Evolutionary conservation across 768 basidiomycete species (phyloP).

Genomic region (Russula foetens): DNA sequence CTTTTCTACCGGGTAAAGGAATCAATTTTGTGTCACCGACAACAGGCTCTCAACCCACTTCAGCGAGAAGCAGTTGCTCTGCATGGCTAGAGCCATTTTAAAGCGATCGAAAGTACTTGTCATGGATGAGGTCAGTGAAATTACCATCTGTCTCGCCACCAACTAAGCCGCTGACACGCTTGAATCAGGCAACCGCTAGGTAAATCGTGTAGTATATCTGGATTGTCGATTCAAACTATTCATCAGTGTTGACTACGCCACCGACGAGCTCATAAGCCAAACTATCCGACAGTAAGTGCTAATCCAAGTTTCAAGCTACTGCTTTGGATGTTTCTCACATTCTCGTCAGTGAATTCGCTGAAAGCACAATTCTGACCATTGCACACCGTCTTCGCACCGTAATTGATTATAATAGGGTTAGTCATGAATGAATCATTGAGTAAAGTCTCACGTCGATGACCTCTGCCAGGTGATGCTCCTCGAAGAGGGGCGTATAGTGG

Average conservation of each 20-base stretch:
- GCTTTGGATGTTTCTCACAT: not conserved
- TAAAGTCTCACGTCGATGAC: not conserved
- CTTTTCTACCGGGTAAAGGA: constrained; percentile 69
- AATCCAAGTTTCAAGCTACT: not conserved
- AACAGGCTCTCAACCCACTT: not conserved
- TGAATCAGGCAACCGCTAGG: constrained; percentile 58
- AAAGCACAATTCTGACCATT: constrained; percentile 77
- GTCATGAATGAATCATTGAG: constrained; percentile 22
- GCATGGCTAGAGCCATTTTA: constrained; percentile 82
- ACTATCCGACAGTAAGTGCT: constrained; percentile 74
- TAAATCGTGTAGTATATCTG: constrained; percentile 16
- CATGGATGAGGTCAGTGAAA: constrained; percentile 64
- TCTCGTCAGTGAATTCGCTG: constrained; percentile 55
- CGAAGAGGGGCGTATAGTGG: constrained; percentile 69
- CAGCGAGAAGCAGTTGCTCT: constrained; percentile 78
- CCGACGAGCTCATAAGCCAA: constrained; percentile 79
- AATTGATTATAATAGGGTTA: constrained; percentile 76
- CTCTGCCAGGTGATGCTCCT: constrained; percentile 58
- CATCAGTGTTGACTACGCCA: constrained; percentile 69
- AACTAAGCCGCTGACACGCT: not conserved
- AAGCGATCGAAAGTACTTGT: constrained; percentile 70
- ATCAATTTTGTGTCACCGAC: not conserved
- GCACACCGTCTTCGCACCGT: constrained; percentile 73
- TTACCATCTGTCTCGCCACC: not conserved
- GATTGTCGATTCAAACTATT: not conserved